These are phyloP conservation scores for Oryza coarctata DNA, from an alignment of 176 grass and related monocot genomes.

Conservation along the genomic window DNA sequence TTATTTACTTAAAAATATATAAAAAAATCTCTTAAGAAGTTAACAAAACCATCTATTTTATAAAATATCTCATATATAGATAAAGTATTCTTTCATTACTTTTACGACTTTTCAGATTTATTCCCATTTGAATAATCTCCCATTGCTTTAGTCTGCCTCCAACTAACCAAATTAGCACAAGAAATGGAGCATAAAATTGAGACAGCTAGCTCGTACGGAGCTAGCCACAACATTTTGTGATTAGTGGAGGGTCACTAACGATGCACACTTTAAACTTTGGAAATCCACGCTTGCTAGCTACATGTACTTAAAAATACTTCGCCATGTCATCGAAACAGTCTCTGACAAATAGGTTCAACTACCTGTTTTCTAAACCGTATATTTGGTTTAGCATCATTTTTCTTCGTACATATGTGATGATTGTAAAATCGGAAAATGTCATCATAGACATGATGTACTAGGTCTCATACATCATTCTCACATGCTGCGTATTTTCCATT, in stretches of 20 bases:
- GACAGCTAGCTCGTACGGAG: background rate
- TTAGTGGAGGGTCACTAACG: slow-evolving; percentile 17
- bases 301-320: background rate
- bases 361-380: background rate
- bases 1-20: too few relatives aligned
- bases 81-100: too few relatives aligned
- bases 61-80: too few relatives aligned
- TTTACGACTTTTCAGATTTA: too few relatives aligned
- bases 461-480: too few relatives aligned
- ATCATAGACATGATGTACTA: too few relatives aligned
- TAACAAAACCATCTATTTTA: too few relatives aligned
- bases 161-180: slow-evolving; percentile 46
- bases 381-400: background rate
- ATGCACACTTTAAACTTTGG: background rate
- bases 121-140: too few relatives aligned
- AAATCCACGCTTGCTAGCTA: background rate
- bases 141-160: slow-evolving; percentile 41
- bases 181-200: slow-evolving; percentile 1
- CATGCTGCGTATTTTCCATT: background rate
- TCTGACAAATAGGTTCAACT: background rate
- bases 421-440: too few relatives aligned
- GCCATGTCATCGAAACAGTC: background rate
- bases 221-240: background rate
- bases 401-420: too few relatives aligned
- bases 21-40: too few relatives aligned